phyloP scores from a whole-genome alignment of 2,329 filamentous ascomycete genomes.

The Rhytidhysteron rufulum region DNA sequence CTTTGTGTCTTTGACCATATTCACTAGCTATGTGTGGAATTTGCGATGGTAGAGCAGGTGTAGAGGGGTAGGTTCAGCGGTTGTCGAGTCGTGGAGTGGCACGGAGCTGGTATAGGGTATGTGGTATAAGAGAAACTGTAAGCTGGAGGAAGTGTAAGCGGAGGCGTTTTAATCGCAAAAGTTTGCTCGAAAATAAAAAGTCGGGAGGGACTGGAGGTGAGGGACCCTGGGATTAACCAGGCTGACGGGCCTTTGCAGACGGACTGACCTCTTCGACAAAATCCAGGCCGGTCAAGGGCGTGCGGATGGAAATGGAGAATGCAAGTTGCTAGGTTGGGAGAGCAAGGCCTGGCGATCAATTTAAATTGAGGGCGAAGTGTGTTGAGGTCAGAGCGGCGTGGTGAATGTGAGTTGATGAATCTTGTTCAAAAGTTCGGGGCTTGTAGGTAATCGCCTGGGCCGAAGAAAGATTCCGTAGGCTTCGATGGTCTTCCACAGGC shows the following conservation, averaged over 20 bases:
- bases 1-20: constrained; percentile 76
- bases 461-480: constrained; percentile 32
- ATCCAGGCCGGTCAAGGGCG: neutral
- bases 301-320: neutral
- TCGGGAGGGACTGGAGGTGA: neutral
- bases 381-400: neutral
- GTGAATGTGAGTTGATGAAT: constrained; percentile 2
- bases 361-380: neutral
- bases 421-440: constrained; percentile 2
- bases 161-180: neutral
- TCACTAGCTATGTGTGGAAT: constrained; percentile 32
- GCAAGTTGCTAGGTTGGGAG: neutral
- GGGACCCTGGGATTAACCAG: neutral
- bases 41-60: too few species aligned
- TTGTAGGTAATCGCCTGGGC: constrained; percentile 26
- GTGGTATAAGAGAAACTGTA: too few species aligned
- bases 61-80: too few species aligned
- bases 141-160: too few species aligned
- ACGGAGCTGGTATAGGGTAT: too few species aligned
- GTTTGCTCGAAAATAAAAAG: neutral
- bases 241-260: constrained; percentile 3
- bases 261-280: constrained; percentile 1
- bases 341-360: neutral
- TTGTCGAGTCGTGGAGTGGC: too few species aligned
- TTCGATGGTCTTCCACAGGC: constrained; percentile 32